Conservation (phyloP, 2,329 filamentous ascomycete genomes). For the Aureobasidium lini region DNA sequence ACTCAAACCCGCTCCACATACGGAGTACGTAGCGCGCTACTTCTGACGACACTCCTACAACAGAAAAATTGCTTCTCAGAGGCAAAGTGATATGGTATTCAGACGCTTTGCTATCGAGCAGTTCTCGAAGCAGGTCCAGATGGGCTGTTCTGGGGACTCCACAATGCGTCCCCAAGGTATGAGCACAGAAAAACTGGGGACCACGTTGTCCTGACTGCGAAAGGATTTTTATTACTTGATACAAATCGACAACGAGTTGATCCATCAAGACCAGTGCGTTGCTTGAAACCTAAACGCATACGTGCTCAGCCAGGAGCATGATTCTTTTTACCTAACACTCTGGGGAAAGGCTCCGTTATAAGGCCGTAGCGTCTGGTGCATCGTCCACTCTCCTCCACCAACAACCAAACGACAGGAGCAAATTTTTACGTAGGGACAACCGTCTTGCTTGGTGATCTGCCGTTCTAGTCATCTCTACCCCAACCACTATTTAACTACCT, state of each 20-base stretch:
- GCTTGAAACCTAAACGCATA: slow-evolving; percentile 11
- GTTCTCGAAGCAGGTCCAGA: neutral
- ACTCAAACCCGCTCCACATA: neutral
- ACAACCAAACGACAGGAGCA: slow-evolving; percentile 1
- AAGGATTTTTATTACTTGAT: slow-evolving; percentile 12
- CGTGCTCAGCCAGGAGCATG: slow-evolving; percentile 5
- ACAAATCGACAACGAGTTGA: neutral
- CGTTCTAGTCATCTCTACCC: neutral
- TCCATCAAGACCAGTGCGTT: neutral
- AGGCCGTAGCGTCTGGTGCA: slow-evolving; percentile 14
- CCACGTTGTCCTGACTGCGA: neutral
- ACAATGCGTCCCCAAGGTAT: slow-evolving; percentile 1
- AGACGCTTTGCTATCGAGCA: neutral
- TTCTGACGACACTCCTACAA: slow-evolving; percentile 1
- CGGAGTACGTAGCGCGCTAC: neutral
- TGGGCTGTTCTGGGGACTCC: slow-evolving; percentile 4
- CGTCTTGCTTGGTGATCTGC: neutral
- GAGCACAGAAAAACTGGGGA: neutral
- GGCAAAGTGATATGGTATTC: neutral
- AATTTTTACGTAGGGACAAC: slow-evolving; percentile 9
- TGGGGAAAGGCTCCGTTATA: slow-evolving; percentile 11
- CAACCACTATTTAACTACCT: slow-evolving; percentile 13
- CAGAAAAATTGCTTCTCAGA: neutral
- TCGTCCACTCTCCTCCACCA: slow-evolving; percentile 11
- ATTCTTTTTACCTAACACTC: slow-evolving; percentile 8